phyloP scores from a whole-genome alignment of 345 rosid species.

The Psidium friedrichsthalianum region DNA sequence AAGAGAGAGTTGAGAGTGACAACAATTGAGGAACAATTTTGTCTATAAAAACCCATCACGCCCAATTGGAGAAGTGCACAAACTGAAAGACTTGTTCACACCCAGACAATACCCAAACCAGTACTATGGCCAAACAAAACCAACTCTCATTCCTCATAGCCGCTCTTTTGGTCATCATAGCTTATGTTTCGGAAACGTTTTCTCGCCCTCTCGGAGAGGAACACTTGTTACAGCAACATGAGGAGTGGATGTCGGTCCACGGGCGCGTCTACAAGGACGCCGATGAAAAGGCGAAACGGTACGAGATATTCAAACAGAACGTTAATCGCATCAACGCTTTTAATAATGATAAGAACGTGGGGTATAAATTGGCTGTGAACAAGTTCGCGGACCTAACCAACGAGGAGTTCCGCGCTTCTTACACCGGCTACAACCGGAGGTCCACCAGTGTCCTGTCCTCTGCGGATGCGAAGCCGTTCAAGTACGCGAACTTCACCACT shows the following conservation, averaged over 20 bases:
- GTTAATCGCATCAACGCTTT: slow-evolving; percentile 7
- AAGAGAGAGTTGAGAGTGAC: background rate
- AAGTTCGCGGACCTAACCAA: slow-evolving; percentile 21
- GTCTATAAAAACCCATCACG: background rate
- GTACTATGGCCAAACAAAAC: background rate
- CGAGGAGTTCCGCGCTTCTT: slow-evolving; percentile 18
- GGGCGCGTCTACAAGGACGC: slow-evolving; percentile 9
- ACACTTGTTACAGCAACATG: slow-evolving; percentile 18
- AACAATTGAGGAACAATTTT: background rate
- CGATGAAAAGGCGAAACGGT: slow-evolving; percentile 6
- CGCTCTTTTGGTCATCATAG: background rate
- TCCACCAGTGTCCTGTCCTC: background rate
- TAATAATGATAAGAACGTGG: background rate
- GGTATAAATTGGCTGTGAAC: slow-evolving; percentile 19
- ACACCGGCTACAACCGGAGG: slow-evolving; percentile 9
- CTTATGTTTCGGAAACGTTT: background rate
- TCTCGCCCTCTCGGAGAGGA: slow-evolving; percentile 14
- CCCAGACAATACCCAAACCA: background rate
- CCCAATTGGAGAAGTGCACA: background rate
- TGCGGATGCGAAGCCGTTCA: background rate
- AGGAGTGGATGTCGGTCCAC: slow-evolving; percentile 17
- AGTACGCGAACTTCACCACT: slow-evolving; percentile 7
- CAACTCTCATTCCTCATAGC: background rate
- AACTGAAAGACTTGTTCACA: slow-evolving; percentile 22
- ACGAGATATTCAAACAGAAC: slow-evolving; percentile 10